These are phyloP conservation scores for Salix exigua DNA, from an alignment of 345 rosid species.

Conservation along the genomic window DNA sequence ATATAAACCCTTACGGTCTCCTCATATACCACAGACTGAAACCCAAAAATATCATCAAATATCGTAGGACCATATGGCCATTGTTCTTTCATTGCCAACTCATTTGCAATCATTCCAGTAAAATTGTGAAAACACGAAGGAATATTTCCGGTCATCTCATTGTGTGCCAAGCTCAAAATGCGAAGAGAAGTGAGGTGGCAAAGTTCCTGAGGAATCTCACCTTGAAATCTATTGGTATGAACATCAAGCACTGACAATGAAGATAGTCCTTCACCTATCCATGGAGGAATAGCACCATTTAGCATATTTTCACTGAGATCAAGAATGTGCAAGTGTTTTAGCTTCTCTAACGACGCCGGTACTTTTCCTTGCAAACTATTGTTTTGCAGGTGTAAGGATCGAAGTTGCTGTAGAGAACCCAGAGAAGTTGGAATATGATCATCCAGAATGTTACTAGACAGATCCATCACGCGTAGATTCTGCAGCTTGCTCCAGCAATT, in stretches of 20 bases:
- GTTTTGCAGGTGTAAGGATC: background rate
- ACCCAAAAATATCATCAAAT: background rate
- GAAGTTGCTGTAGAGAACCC: background rate
- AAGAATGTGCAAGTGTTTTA: background rate
- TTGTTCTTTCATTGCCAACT: background rate
- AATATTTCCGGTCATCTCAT: slow-evolving; percentile 10
- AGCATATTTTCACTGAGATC: slow-evolving; percentile 13
- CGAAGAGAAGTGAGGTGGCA: background rate
- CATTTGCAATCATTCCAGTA: background rate
- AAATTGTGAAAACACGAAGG: slow-evolving; percentile 12
- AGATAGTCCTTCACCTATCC: slow-evolving; percentile 9
- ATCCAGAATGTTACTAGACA: slow-evolving; percentile 7
- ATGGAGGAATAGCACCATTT: slow-evolving; percentile 2
- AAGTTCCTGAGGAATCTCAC: slow-evolving; percentile 6
- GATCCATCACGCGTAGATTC: background rate
- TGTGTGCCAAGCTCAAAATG: slow-evolving; percentile 10
- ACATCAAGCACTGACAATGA: background rate
- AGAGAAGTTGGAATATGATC: slow-evolving; percentile 11
- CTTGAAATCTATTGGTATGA: slow-evolving; percentile 2
- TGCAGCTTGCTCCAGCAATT: slow-evolving; percentile 6
- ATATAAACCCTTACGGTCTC: slow-evolving; percentile 3
- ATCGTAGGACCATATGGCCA: background rate
- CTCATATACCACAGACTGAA: background rate
- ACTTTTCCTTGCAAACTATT: slow-evolving; percentile 8
- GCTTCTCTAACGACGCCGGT: slow-evolving; percentile 5